phyloP scores from a whole-genome alignment of 2,329 filamentous ascomycete species.

The Calonectria fujianensis region DNA sequence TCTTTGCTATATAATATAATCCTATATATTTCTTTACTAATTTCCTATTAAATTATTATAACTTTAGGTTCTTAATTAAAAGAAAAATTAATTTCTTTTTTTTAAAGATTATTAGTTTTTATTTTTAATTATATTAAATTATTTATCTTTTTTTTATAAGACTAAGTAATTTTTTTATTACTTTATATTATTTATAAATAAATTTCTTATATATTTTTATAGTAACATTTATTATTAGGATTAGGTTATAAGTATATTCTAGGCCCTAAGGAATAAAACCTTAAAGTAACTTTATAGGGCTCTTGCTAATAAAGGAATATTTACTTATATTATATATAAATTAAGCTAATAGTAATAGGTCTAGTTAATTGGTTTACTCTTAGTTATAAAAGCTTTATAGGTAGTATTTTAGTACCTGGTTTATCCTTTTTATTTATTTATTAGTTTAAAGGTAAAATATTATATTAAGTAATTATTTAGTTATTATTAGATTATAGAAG shows the following conservation, averaged over 20 bases:
- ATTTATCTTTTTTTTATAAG: background rate
- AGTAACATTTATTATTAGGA: background rate
- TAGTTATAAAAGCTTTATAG: too few relatives aligned
- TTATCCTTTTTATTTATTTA: too few relatives aligned
- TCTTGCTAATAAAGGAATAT: background rate
- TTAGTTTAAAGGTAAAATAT: background rate
- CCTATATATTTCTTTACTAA: too few relatives aligned
- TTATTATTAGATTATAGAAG: background rate
- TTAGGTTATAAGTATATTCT: background rate
- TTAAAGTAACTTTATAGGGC: background rate
- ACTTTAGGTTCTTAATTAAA: background rate
- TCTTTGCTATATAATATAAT: too few relatives aligned
- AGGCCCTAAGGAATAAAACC: background rate
- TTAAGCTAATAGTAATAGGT: background rate
- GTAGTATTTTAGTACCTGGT: too few relatives aligned
- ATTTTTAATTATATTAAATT: background rate
- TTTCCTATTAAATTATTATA: background rate
- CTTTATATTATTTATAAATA: background rate
- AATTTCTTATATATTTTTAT: background rate
- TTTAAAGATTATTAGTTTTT: background rate
- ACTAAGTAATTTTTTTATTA: background rate
- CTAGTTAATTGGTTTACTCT: too few relatives aligned
- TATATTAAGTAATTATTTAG: background rate
- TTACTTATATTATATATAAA: too few relatives aligned
- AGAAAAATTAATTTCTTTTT: background rate